phyloP scores from a whole-genome alignment of 306 rosid genomes.

The Fragaria iinumae region DNA sequence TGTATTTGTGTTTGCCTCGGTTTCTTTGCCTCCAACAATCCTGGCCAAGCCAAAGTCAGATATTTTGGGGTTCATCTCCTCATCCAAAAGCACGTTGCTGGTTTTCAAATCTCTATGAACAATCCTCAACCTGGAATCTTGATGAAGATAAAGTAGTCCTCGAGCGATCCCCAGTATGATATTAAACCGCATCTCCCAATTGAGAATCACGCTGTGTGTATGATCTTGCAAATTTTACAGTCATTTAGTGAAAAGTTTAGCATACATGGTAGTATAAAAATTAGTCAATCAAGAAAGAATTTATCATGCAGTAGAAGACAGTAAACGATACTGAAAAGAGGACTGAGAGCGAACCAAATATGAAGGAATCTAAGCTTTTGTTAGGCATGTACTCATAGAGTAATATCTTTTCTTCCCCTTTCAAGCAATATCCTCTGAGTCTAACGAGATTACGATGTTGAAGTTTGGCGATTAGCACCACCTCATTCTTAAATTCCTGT shows the following conservation, averaged over 20 bases:
- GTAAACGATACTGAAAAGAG: neutral
- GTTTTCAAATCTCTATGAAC: conserved; percentile 67
- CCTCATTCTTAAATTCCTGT: conserved; percentile 71
- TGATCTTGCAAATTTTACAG: conserved; percentile 38
- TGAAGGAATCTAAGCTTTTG: conserved; percentile 59
- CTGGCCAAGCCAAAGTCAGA: conserved; percentile 73
- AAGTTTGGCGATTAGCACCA: conserved; percentile 67
- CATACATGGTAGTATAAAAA: neutral
- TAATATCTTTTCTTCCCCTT: conserved; percentile 68
- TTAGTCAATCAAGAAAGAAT: neutral
- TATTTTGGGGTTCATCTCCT: conserved; percentile 70
- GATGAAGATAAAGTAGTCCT: conserved; percentile 72
- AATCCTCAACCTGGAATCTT: conserved; percentile 73
- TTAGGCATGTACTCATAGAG: conserved; percentile 74
- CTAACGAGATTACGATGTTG: conserved; percentile 73
- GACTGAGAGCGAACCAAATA: conserved; percentile 52
- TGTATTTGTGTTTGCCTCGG: conserved; percentile 46
- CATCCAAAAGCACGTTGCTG: conserved; percentile 60
- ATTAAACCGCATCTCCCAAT: conserved; percentile 58
- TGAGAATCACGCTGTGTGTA: conserved; percentile 31
- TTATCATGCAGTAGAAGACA: too few relatives aligned
- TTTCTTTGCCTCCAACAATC: conserved; percentile 62
- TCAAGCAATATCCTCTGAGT: conserved; percentile 61
- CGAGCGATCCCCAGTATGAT: conserved; percentile 65
- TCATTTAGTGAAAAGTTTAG: conserved; percentile 16